Evolutionary conservation across 2,329 filamentous ascomycete species (phyloP).

Genomic region (Penicillium decumbens): DNA sequence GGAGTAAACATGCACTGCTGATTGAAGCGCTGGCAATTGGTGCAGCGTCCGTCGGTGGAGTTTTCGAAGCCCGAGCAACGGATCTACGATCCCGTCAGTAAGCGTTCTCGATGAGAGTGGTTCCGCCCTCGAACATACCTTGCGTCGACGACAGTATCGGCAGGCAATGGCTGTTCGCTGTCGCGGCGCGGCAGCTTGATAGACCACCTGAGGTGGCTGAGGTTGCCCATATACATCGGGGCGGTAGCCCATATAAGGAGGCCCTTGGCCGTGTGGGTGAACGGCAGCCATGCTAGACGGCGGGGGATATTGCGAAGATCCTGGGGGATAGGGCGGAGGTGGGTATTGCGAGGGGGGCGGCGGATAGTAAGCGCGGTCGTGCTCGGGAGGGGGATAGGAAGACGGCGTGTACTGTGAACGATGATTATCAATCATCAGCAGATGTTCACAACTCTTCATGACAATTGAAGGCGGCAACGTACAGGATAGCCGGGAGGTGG

Average conservation of each 20-base stretch:
- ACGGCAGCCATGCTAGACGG: constrained; percentile 42
- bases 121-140: constrained; percentile 36
- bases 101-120: background rate
- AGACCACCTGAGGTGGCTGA: constrained; percentile 37
- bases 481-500: constrained; percentile 33
- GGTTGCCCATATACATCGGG: constrained; percentile 40
- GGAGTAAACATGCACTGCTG: constrained; percentile 75
- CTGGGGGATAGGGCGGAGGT: constrained; percentile 25
- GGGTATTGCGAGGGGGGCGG: constrained; percentile 36
- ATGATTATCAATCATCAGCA: constrained; percentile 4
- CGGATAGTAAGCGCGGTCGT: constrained; percentile 32
- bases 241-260: constrained; percentile 43
- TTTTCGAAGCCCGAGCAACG: constrained; percentile 71
- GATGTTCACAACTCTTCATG: background rate
- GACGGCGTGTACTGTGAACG: constrained; percentile 29
- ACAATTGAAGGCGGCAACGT: constrained; percentile 18
- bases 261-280: constrained; percentile 37
- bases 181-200: constrained; percentile 46
- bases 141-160: constrained; percentile 50
- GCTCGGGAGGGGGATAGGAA: constrained; percentile 31
- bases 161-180: constrained; percentile 51
- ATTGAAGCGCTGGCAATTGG: constrained; percentile 68
- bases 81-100: constrained; percentile 51
- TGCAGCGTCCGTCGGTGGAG: constrained; percentile 66
- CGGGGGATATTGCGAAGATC: constrained; percentile 36